phyloP scores from a whole-genome alignment of 208 protist genomes.

The Leishmania tropica region DNA sequence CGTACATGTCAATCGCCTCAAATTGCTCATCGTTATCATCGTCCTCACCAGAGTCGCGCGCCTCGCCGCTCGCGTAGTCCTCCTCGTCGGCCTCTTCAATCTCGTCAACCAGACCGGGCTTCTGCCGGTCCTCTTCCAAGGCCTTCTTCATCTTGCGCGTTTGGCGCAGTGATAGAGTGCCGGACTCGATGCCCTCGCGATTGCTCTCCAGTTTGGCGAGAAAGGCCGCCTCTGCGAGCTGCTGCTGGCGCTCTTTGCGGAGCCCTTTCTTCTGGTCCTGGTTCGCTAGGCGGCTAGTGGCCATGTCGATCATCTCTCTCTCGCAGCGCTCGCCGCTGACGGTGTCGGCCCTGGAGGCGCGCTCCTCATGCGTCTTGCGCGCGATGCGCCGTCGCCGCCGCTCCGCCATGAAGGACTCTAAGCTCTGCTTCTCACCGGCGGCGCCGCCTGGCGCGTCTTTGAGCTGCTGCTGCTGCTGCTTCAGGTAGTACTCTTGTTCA shows the following conservation, averaged over 20 bases:
- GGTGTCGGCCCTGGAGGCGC: constrained; percentile 96
- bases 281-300: constrained; percentile 99
- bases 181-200: constrained; percentile 96
- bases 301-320: constrained; percentile 98
- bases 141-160: constrained; percentile 71
- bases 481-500: constrained; percentile 70
- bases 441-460: constrained; percentile 1
- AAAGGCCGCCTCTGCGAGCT: constrained; percentile 98
- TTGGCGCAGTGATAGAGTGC: constrained; percentile 82
- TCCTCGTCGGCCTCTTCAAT: constrained; percentile 35
- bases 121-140: constrained; percentile 67
- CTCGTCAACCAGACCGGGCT: constrained; percentile 28
- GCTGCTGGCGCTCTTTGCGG: constrained; percentile 97
- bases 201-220: constrained; percentile 97
- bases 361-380: constrained; percentile 94
- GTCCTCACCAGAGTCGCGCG: constrained; percentile 8
- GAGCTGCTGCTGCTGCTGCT: constrained; percentile 42
- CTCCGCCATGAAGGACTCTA: constrained; percentile 81
- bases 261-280: constrained; percentile 99
- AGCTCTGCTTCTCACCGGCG: constrained; percentile 33
- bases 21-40: constrained; percentile 35
- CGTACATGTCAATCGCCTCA: constrained; percentile 68
- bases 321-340: constrained; percentile 98
- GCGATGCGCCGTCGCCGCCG: constrained; percentile 56
- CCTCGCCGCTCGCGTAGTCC: constrained; percentile 12